These are phyloP conservation scores for Pulveroboletus frians DNA, from an alignment of 768 basidiomycete species.

Conservation along the genomic window DNA sequence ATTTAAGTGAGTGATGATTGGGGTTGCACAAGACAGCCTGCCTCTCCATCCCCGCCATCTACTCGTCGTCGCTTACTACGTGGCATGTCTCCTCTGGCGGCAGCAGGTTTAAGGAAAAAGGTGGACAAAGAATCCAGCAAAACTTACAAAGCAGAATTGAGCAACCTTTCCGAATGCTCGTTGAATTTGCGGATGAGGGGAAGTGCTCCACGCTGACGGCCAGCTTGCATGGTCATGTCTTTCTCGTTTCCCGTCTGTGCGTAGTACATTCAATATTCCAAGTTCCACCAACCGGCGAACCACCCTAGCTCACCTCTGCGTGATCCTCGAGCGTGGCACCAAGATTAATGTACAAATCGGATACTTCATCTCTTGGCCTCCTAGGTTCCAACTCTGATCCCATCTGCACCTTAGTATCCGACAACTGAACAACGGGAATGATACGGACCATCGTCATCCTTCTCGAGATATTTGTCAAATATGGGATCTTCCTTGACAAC, in stretches of 20 bases:
- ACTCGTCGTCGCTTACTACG: slow-evolving; percentile 58
- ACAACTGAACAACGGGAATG: background rate
- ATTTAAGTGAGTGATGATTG: background rate
- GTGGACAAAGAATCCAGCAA: slow-evolving; percentile 1
- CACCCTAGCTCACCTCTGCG: slow-evolving; percentile 52
- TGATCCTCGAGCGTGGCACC: slow-evolving; percentile 91
- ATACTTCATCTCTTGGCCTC: slow-evolving; percentile 54
- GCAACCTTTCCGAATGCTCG: slow-evolving; percentile 87
- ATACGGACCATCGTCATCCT: slow-evolving; percentile 82
- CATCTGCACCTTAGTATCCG: background rate
- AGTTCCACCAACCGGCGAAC: background rate
- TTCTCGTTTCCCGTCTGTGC: slow-evolving; percentile 78
- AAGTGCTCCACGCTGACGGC: slow-evolving; percentile 78
- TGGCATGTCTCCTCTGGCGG: slow-evolving; percentile 47
- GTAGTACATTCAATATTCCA: background rate
- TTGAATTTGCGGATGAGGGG: slow-evolving; percentile 97
- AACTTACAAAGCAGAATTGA: slow-evolving; percentile 74
- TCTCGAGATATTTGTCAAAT: slow-evolving; percentile 94
- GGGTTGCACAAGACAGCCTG: slow-evolving; percentile 20
- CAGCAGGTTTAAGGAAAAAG: background rate
- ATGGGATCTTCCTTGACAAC: slow-evolving; percentile 88
- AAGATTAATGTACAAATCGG: slow-evolving; percentile 79
- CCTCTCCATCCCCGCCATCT: slow-evolving; percentile 40
- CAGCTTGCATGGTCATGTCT: slow-evolving; percentile 95
- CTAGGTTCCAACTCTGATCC: slow-evolving; percentile 71